phyloP scores from a whole-genome alignment of 768 basidiomycete genomes.

The Strobilomyces confusus region DNA sequence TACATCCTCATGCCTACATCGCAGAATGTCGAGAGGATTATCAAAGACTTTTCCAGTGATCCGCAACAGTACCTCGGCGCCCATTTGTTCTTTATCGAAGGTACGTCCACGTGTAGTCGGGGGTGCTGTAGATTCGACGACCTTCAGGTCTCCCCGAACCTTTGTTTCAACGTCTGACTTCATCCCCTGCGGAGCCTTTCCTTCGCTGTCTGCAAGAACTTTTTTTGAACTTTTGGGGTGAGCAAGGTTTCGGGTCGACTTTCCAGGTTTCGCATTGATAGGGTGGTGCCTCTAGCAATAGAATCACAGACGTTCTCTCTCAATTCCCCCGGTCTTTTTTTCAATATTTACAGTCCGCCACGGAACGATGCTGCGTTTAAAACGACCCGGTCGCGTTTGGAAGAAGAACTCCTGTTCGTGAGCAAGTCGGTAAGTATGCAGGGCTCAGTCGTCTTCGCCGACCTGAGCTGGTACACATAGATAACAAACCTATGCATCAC shows the following conservation, averaged over 20 bases:
- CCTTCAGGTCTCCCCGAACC: conserved; percentile 67
- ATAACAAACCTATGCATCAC: conserved; percentile 88
- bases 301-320: conserved; percentile 86
- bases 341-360: conserved; percentile 84
- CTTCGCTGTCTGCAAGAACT: conserved; percentile 81
- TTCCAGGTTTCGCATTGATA: conserved; percentile 8
- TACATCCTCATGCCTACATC: conserved; percentile 94
- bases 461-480: conserved; percentile 34
- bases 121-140: background rate
- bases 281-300: conserved; percentile 47
- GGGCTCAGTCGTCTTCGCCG: background rate
- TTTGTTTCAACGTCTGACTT: conserved; percentile 70
- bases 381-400: conserved; percentile 67
- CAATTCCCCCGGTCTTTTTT: conserved; percentile 76
- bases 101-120: conserved; percentile 37
- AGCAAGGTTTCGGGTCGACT: conserved; percentile 25
- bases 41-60: conserved; percentile 71
- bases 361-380: conserved; percentile 64
- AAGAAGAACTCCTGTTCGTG: conserved; percentile 80
- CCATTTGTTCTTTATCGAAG: conserved; percentile 92
- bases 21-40: conserved; percentile 89
- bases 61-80: conserved; percentile 76
- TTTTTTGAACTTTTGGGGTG: conserved; percentile 92
- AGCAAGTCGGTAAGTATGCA: conserved; percentile 53
- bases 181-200: conserved; percentile 72